A percentile compares a stretch with the other conserved stretches of the same genome.
Conservation (phyloP, 83 land plant genomes). For the Isoetes engelmannii region DNA sequence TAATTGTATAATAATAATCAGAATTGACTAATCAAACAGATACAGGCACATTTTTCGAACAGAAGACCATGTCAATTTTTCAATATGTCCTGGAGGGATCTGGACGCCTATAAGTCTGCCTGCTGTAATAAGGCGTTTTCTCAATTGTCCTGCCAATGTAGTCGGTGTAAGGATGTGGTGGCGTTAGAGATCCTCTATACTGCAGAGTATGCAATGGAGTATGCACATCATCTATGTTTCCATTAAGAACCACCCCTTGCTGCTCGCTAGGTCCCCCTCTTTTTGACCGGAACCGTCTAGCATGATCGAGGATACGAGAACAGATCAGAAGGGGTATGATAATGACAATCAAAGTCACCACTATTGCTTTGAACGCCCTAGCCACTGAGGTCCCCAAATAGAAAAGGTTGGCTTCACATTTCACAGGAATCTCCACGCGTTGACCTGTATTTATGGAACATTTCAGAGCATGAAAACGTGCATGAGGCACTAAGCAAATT, state of each 20-base stretch:
- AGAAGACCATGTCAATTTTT: background rate
- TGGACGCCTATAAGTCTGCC: constrained; percentile 46
- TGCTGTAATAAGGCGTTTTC: constrained; percentile 66
- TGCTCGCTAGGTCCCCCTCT: background rate
- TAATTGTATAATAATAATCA: no score
- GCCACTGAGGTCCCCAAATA: constrained; percentile 6
- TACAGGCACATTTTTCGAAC: no score
- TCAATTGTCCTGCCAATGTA: constrained; percentile 78
- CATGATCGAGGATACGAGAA: constrained; percentile 38
- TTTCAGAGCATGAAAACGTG: background rate
- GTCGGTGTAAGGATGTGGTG: constrained; percentile 64
- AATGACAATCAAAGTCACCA: constrained; percentile 26
- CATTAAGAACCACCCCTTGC: background rate
- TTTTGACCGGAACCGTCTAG: constrained; percentile 12
- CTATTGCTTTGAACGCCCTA: constrained; percentile 19
- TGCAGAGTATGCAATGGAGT: constrained; percentile 15
- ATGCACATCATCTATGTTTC: constrained; percentile 8
- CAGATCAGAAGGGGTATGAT: constrained; percentile 36
- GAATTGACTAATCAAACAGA: no score
- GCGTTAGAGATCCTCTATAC: constrained; percentile 13
- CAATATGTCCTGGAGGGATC: constrained; percentile 65
- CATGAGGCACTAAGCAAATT: background rate
- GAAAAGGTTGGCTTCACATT: constrained; percentile 34
- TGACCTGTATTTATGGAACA: constrained; percentile 47
- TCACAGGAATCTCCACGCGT: constrained; percentile 49